These are phyloP conservation scores for Hyaloscypha hepaticicola DNA, from an alignment of 495 filamentous ascomycete species.

Conservation along the genomic window DNA sequence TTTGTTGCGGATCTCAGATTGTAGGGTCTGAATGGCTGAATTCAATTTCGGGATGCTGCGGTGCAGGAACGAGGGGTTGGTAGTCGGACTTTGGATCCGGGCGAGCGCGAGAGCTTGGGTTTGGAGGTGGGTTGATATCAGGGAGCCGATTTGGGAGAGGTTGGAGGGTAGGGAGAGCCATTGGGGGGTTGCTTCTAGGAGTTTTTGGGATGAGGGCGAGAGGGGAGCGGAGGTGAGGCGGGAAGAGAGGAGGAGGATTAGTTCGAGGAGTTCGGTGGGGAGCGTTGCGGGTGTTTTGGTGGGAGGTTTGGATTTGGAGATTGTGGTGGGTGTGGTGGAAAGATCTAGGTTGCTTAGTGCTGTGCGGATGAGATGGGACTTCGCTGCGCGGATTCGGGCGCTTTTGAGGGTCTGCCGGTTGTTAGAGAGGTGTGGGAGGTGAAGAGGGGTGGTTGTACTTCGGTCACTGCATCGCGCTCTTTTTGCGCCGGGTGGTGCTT, in stretches of 20 bases:
- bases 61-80: slow-evolving; percentile 53
- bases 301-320: slow-evolving; percentile 10
- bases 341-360: slow-evolving; percentile 24
- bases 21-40: slow-evolving; percentile 31
- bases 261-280: slow-evolving; percentile 26
- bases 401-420: slow-evolving; percentile 17
- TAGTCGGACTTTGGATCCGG: slow-evolving; percentile 45
- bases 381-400: slow-evolving; percentile 17
- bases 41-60: slow-evolving; percentile 45
- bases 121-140: slow-evolving; percentile 43
- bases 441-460: slow-evolving; percentile 40
- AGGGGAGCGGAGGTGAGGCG: slow-evolving; percentile 12
- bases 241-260: slow-evolving; percentile 29
- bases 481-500: slow-evolving; percentile 52
- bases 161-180: slow-evolving; percentile 31
- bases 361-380: slow-evolving; percentile 18
- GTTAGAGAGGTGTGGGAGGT: background rate
- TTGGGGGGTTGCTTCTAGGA: slow-evolving; percentile 21
- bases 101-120: slow-evolving; percentile 40
- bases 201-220: background rate
- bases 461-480: slow-evolving; percentile 49
- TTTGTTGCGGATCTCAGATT: slow-evolving; percentile 21
- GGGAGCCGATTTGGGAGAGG: slow-evolving; percentile 40
- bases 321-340: slow-evolving; percentile 2
- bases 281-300: slow-evolving; percentile 11